Evolutionary conservation across 164 flowering plant species (phyloP).

Genomic region (Berberis thunbergii): DNA sequence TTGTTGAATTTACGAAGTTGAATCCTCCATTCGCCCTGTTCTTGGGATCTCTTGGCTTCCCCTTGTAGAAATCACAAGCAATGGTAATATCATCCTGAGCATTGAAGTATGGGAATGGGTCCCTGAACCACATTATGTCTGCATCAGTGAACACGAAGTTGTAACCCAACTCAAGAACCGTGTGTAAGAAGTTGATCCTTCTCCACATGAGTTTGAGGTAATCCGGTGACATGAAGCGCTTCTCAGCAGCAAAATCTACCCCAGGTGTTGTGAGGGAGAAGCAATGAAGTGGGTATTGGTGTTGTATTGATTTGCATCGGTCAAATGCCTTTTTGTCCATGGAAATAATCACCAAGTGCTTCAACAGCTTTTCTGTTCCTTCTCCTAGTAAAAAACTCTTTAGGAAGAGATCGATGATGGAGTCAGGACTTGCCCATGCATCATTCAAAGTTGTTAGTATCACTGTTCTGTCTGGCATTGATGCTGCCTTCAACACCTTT

Average conservation of each 20-base stretch:
- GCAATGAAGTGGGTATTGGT: conserved; percentile 17
- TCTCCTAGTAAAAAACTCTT: conserved; percentile 30
- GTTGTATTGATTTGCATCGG: conserved; percentile 23
- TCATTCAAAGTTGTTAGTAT: conserved; percentile 22
- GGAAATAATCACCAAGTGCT: conserved; percentile 29
- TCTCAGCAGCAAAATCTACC: conserved; percentile 13
- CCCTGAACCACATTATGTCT: conserved; percentile 33
- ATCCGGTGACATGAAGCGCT: conserved; percentile 15
- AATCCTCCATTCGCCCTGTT: conserved; percentile 27
- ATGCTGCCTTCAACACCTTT: conserved; percentile 15
- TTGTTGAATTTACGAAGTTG: conserved; percentile 14
- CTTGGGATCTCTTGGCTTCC: conserved; percentile 4
- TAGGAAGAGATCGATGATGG: conserved; percentile 16
- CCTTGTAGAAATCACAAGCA: conserved; percentile 17
- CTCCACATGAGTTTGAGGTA: conserved; percentile 18
- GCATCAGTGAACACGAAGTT: conserved; percentile 22
- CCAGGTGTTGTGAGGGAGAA: conserved; percentile 17
- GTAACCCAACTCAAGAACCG: conserved; percentile 32
- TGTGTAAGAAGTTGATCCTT: conserved; percentile 15
- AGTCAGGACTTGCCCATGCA: conserved; percentile 24
- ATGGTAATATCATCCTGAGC: conserved; percentile 7
- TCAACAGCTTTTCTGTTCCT: conserved; percentile 24
- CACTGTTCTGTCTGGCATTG: conserved; percentile 19
- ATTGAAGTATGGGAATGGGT: conserved; percentile 18
- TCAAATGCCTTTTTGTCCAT: conserved; percentile 19